phyloP scores from a whole-genome alignment of 768 basidiomycete genomes.

The Royoungia palumana region DNA sequence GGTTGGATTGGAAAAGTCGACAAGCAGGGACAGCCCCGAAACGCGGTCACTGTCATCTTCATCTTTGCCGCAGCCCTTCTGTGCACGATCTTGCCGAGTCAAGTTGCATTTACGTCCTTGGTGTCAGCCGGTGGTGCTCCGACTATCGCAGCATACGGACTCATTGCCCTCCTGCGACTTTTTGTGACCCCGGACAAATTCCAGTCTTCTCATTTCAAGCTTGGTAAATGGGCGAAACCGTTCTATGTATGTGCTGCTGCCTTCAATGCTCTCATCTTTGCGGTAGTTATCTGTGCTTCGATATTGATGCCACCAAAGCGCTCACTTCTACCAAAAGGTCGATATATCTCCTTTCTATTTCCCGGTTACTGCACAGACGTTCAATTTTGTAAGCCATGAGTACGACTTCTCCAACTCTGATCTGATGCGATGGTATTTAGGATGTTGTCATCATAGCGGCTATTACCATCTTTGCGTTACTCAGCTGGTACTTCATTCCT shows the following conservation, averaged over 20 bases:
- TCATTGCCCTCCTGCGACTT: slow-evolving; percentile 74
- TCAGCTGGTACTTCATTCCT: slow-evolving; percentile 78
- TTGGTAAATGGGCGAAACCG: slow-evolving; percentile 61
- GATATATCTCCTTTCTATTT: slow-evolving; percentile 86
- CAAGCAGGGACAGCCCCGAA: slow-evolving; percentile 65
- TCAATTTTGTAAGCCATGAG: slow-evolving; percentile 73
- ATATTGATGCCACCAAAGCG: neutral
- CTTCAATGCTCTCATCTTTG: slow-evolving; percentile 74
- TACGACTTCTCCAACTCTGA: neutral
- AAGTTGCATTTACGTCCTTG: slow-evolving; percentile 89
- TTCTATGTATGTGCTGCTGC: slow-evolving; percentile 66
- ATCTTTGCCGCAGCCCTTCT: slow-evolving; percentile 70
- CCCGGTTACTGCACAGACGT: slow-evolving; percentile 69
- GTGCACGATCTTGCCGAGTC: slow-evolving; percentile 87
- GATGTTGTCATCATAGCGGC: slow-evolving; percentile 75
- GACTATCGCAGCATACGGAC: slow-evolving; percentile 83
- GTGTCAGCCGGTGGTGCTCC: slow-evolving; percentile 84
- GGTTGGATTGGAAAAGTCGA: slow-evolving; percentile 80
- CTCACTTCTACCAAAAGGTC: slow-evolving; percentile 43
- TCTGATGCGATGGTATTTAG: slow-evolving; percentile 36
- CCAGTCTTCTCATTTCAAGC: slow-evolving; percentile 65
- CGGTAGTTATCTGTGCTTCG: slow-evolving; percentile 44
- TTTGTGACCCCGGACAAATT: slow-evolving; percentile 78
- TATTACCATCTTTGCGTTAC: slow-evolving; percentile 72
- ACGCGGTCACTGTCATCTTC: slow-evolving; percentile 86